Conservation (phyloP, 176 grass and related monocot genomes). For the Triticum urartu region DNA sequence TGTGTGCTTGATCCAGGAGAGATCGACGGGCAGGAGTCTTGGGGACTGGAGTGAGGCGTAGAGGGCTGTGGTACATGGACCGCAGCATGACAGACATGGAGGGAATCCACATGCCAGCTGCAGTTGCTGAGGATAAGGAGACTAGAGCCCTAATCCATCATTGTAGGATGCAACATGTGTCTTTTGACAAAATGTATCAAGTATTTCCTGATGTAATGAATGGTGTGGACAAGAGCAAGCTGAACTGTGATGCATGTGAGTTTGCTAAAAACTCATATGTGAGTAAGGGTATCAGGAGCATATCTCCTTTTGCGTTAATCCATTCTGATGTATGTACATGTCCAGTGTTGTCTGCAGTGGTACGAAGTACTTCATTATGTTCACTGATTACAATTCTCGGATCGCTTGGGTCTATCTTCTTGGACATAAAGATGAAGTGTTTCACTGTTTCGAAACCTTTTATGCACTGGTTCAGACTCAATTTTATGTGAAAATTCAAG, state of each 20-base stretch:
- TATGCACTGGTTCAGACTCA: neutral
- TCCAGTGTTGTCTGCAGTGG: too few relatives aligned
- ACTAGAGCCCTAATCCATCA: neutral
- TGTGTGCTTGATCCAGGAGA: neutral
- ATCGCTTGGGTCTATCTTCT: neutral
- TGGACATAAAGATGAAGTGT: neutral
- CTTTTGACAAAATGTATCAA: neutral
- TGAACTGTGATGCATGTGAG: neutral
- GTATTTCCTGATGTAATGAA: too few relatives aligned
- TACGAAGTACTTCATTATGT: too few relatives aligned
- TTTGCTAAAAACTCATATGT: neutral
- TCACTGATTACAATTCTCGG: neutral
- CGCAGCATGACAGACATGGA: neutral
- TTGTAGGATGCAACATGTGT: neutral
- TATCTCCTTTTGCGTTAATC: neutral
- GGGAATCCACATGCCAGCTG: neutral
- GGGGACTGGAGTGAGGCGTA: neutral
- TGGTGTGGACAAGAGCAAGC: too few relatives aligned
- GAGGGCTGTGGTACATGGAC: neutral
- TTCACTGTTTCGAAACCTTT: neutral
- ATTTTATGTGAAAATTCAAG: neutral
- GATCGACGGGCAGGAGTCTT: neutral
- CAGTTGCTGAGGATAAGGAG: neutral
- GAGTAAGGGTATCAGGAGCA: neutral
- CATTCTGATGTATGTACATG: too few relatives aligned